Evolutionary conservation across 257 asterid genomes (phyloP), one percentile per base, ranked within the genome.

Genomic region (Gynochthodes officinalis): DNA sequence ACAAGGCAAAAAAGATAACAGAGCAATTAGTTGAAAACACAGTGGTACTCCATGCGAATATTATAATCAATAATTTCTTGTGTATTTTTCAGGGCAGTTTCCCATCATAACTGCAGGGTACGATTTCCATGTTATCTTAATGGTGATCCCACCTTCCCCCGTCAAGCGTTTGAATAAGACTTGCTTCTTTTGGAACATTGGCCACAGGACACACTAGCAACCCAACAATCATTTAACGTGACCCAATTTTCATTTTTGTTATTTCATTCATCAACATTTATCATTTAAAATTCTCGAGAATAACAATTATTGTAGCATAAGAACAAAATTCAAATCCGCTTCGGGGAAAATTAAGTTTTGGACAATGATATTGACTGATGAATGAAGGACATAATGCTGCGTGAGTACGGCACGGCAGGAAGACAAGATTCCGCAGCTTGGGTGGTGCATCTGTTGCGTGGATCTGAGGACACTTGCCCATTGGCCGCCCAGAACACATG

Each of bases 381-480:
- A 39, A 21, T 54, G n/a, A 21, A 40, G 39, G 50, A 42, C 39
- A 54, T 73, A 28, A 43, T 55, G 40, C 46, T 23, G 74, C 63
- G 77, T 42, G 44, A n/a, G 18, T 28, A 44, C 15, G 57, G 48
- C 70, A 70, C 18, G 33, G 46, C n/a, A n/a, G n/a, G n/a, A n/a
- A 32, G 67, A 67, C 78, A 58, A 77, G 79, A 79, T 68, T 70
- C 67, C 69, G 50, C 70, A 13, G 74, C 79, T 69, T 1, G 10
- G 28, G 69, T 75, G 58, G 68, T 30, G 44, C 23, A 69, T 63
- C 74, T 66, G 76, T 83, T 76, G 79, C 84, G 84, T 84, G 86
- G 86, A 83, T 88, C 89, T 84, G 82, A 79, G 85, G 85, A 64
- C 78, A 77, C 79, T 69, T 70, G 32, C 53, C 53, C 52, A 42